Evolutionary conservation across 2,329 filamentous ascomycete species (phyloP).

Genomic region (Talaromyces verruculosus): DNA sequence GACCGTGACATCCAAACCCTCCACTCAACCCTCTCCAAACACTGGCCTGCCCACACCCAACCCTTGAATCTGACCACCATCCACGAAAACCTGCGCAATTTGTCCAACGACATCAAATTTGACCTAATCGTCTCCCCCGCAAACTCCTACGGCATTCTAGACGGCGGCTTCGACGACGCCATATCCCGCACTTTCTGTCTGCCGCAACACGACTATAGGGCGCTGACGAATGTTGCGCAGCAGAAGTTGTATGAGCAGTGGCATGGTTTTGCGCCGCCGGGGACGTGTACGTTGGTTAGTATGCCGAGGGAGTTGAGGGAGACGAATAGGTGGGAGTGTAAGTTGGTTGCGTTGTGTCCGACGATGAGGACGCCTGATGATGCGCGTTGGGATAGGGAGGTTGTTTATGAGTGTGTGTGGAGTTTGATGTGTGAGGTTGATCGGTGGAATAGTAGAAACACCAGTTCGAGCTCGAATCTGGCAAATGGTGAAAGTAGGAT

Average conservation of each 20-base stretch:
- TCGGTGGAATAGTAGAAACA: conserved; percentile 46
- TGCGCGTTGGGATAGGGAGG: conserved; percentile 53
- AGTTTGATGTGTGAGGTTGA: conserved; percentile 52
- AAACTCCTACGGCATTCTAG: conserved; percentile 56
- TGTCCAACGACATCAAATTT: conserved; percentile 42
- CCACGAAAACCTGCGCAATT: conserved; percentile 40
- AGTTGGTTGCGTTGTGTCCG: conserved; percentile 53
- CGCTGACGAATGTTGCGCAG: conserved; percentile 51
- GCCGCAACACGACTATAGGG: conserved; percentile 47
- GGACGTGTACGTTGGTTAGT: conserved; percentile 51
- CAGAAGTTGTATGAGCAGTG: conserved; percentile 47
- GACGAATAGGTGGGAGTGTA: conserved; percentile 45
- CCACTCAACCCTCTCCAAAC: conserved; percentile 33
- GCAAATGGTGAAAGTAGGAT: conserved; percentile 33
- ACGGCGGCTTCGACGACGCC: conserved; percentile 58
- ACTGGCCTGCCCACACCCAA: conserved; percentile 35
- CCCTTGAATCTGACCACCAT: conserved; percentile 36
- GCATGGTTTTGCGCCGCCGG: conserved; percentile 54
- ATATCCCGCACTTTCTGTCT: conserved; percentile 51
- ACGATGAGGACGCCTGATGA: conserved; percentile 53
- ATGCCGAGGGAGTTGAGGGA: conserved; percentile 44
- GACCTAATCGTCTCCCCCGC: conserved; percentile 56
- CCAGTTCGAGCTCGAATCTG: not conserved
- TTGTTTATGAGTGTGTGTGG: conserved; percentile 58
- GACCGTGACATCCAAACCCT: conserved; percentile 44